Percentiles rank a stretch among this genome's conserved stretches.
Evolutionary conservation across 805 yeast genomes (phyloP).

Genomic region (Saccharomycopsis fodiens): DNA sequence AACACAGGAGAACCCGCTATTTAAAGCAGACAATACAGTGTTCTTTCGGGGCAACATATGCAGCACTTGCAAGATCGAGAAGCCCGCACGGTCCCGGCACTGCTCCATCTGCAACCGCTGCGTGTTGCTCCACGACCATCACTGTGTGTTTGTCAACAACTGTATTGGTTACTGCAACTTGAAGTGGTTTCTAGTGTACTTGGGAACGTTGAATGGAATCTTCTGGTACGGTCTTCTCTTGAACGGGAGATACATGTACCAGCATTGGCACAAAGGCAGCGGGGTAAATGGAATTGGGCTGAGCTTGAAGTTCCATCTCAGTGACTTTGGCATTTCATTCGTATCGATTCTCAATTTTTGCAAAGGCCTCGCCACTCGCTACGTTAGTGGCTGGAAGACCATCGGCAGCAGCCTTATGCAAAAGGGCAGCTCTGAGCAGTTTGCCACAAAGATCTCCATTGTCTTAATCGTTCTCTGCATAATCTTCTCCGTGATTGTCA

Average conservation of each 20-base stretch:
- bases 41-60: slow-evolving; percentile 46
- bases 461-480: slow-evolving; percentile 10
- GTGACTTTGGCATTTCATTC: background rate
- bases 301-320: background rate
- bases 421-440: background rate
- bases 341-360: background rate
- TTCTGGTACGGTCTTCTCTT: slow-evolving; percentile 38
- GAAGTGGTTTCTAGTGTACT: slow-evolving; percentile 49
- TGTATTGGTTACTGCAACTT: slow-evolving; percentile 67
- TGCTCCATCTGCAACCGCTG: slow-evolving; percentile 64
- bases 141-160: slow-evolving; percentile 65
- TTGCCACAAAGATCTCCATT: slow-evolving; percentile 11
- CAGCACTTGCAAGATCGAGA: slow-evolving; percentile 49
- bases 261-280: slow-evolving; percentile 2
- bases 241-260: slow-evolving; percentile 8
- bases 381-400: background rate
- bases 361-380: background rate
- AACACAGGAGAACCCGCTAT: slow-evolving; percentile 17
- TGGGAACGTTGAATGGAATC: slow-evolving; percentile 40
- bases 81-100: slow-evolving; percentile 71
- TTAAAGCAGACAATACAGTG: slow-evolving; percentile 42
- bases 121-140: slow-evolving; percentile 61
- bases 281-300: too few species aligned
- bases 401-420: background rate
- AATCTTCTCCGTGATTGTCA: slow-evolving; percentile 5